Evolutionary conservation across 495 filamentous ascomycete species (phyloP).

Genomic region (Penicillium silybi): DNA sequence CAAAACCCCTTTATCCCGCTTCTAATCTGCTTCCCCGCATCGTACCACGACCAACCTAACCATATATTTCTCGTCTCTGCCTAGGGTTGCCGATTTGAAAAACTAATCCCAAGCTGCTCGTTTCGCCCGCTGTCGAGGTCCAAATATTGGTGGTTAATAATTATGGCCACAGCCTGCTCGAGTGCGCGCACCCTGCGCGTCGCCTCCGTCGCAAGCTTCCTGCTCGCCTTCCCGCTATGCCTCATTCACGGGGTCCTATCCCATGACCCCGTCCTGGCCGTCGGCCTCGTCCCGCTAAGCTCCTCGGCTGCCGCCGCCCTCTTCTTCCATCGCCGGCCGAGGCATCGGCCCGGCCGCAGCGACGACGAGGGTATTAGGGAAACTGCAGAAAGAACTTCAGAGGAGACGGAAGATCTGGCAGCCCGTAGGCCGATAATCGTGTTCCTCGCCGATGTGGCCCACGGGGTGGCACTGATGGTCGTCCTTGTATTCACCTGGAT

Average conservation of each 20-base stretch:
- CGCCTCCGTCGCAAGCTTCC: not conserved
- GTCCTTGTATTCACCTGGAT: not conserved
- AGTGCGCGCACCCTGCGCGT: not conserved
- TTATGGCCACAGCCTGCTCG: not conserved
- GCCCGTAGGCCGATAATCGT: not conserved
- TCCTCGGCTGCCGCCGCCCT: not conserved
- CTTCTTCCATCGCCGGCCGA: not conserved
- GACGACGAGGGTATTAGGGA: not conserved
- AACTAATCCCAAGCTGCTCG: not conserved
- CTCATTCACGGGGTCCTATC: not conserved
- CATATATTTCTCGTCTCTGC: not conserved
- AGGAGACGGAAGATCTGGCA: not conserved
- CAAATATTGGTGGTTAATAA: not conserved
- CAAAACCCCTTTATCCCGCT: not conserved
- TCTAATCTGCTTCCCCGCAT: not conserved
- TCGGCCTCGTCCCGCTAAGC: not conserved
- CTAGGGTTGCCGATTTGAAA: not conserved
- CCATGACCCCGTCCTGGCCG: not conserved
- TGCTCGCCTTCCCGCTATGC: constrained; percentile 1
- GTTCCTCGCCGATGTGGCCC: not conserved
- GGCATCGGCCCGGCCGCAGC: not conserved
- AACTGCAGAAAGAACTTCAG: not conserved
- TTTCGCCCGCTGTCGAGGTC: not conserved
- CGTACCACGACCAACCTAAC: not conserved
- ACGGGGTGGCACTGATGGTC: not conserved